Evolutionary conservation across 208 protist species (phyloP).

Genomic region (Acanthamoeba polyphaga): DNA sequence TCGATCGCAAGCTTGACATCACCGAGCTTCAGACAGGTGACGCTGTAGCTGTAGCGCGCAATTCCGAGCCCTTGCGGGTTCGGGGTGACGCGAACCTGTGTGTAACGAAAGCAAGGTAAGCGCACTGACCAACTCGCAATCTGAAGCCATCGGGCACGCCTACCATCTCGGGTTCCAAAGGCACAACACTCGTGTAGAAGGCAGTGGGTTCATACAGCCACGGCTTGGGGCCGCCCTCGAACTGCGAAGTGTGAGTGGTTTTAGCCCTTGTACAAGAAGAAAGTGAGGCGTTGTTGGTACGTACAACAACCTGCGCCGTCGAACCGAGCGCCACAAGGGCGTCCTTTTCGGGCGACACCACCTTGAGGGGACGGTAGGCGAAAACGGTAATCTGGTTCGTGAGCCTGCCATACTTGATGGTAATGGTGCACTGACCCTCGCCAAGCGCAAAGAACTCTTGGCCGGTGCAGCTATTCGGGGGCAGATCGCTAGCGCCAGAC

Average conservation of each 20-base stretch:
- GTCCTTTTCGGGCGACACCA: conserved; percentile 41
- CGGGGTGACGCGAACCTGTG: conserved; percentile 31
- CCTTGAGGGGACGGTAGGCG: conserved; percentile 56
- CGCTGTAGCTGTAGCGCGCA: conserved; percentile 49
- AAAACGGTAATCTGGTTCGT: conserved; percentile 58
- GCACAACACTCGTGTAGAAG: conserved; percentile 30
- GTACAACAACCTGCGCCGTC: conserved; percentile 56
- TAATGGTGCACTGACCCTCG: conserved; percentile 63
- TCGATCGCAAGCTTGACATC: conserved; percentile 22
- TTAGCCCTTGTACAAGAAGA: not conserved
- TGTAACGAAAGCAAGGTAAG: not conserved
- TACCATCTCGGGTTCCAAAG: conserved; percentile 45
- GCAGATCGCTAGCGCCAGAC: not conserved
- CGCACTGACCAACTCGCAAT: not conserved
- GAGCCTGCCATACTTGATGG: conserved; percentile 60
- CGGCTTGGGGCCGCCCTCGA: conserved; percentile 73
- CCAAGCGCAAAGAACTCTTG: conserved; percentile 49
- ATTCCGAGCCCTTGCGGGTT: conserved; percentile 17
- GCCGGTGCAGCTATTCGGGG: conserved; percentile 15
- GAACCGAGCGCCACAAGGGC: conserved; percentile 64
- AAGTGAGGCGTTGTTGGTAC: not conserved
- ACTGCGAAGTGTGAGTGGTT: not conserved
- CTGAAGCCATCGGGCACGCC: not conserved
- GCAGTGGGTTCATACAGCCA: conserved; percentile 76
- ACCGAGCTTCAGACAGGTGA: conserved; percentile 65